Base-by-base conservation (phyloP, 73 alveolate genomes). In the Paramecium sonneborni region DNA sequence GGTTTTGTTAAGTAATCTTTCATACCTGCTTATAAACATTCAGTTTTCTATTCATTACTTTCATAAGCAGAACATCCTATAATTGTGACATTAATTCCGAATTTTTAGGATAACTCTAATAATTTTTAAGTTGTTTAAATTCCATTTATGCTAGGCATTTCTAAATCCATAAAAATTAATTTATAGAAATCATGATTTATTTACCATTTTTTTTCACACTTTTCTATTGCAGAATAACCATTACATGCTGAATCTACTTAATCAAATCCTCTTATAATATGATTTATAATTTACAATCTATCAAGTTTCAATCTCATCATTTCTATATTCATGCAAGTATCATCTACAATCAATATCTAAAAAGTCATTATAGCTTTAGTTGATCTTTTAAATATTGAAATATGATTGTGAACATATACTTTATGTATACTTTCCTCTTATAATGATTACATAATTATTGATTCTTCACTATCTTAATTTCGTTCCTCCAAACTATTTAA, bases 31-130 rank as follows among this genome's bases (percentile, higher is more conserved):
- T 79, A 6, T 20, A 79, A 24, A 46, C 90, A 79, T 44, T 79
- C 72, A 21, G n/a, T 26, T 79, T 41, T 39, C 15, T 79, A 23
- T 24, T 74, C 56, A 11, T 32, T 28, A 37, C 46, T 39, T 24
- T 41, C 76, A 79, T 79, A 34, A 5, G 76, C 90, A 30, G 90
- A 79, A 44, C 90, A 79, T 79, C 90, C 90, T 23, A 79, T 44
- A 23, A 79, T 79, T 30, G 44, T 79, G 28, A 46, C 74, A 14
- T 79, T 43, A 18, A 15, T 30, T 43, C 74, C 74, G 44, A 39
- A 43, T 46, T 79, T 18, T 34, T 79, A 23, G 55, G 90, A 32
- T 46, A 79, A 18, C 24, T 79, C 69, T 39, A 79, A 46, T 24
- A 79, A 15, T 24, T 23, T 44, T 79, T 79, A 41, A 2, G 90